Evolutionary conservation across 2,329 filamentous ascomycete genomes (phyloP), one percentile per base, ranked within the genome.

Genomic region (Paracorniculantispora psalliotae): DNA sequence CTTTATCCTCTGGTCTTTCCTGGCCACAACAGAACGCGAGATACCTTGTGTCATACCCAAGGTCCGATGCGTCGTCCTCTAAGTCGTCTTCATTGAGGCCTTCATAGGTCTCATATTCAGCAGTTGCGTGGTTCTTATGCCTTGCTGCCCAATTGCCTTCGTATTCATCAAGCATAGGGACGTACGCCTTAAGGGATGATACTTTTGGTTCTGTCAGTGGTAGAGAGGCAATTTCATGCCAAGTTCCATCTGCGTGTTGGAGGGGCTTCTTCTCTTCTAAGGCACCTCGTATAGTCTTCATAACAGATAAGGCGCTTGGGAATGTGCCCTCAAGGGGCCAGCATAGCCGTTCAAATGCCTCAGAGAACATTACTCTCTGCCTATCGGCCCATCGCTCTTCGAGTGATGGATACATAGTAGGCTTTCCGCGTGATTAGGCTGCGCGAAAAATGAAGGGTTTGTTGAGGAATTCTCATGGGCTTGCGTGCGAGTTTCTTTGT

Each of bases 191-290:
- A 28, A 69, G 43, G 44, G 66, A 69, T 48, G 67, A 69, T 57
- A 69, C 64, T 59, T 67, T 69, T 50, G 66, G 66, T 49, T 68
- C 64, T 37, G 67, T 69, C n/a, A 69, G 50, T 21, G 67, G 64
- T 35, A 66, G 53, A 51, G 64, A 62, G 13, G 66, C 61, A 57
- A 69, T 65, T 52, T 65, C 59, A 57, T 69, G 67, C 64, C 66
- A 69, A 33, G 56, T 66, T 58, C 65, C 62, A 51, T 58, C 57
- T 54, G 13, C 15, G 25, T 25, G 30, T 25, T 52, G 37, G 3
- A 58, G 47, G 13, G 56, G 56, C 56, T 58, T 47, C 47, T 50
- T 52, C 30, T 37, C 56, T 43, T 58, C 47, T 13, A 49, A 21
- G 10, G 47, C 56, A n/a, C 56, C 47, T n/a, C 56, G 56, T 35